These are phyloP conservation scores for Trametes cinnabarina DNA, from an alignment of 768 basidiomycete species.

Conservation along the genomic window DNA sequence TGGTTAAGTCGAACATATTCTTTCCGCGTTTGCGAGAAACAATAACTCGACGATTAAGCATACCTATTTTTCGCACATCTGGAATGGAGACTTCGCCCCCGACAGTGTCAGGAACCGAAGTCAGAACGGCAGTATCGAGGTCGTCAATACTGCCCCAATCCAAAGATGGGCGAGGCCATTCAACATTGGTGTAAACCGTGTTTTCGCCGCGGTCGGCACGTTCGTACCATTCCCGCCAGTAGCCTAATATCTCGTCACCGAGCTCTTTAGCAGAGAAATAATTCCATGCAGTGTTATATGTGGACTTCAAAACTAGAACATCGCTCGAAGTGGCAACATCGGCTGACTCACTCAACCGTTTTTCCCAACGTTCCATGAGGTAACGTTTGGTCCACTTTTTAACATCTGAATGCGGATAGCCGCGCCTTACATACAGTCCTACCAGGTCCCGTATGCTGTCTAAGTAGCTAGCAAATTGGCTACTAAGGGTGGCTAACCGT, in stretches of 20 bases:
- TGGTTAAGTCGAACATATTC: too few relatives aligned
- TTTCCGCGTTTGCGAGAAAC: too few relatives aligned
- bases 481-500: slow-evolving; percentile 28
- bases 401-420: slow-evolving; percentile 31
- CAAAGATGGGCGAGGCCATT: neutral
- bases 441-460: slow-evolving; percentile 26
- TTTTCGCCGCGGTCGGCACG: neutral
- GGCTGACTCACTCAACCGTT: slow-evolving; percentile 19
- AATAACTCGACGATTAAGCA: too few relatives aligned
- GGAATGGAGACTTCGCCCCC: too few relatives aligned
- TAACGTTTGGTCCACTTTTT: slow-evolving; percentile 27
- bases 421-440: slow-evolving; percentile 30
- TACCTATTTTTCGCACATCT: too few relatives aligned
- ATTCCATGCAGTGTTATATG: slow-evolving; percentile 35
- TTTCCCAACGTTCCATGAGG: slow-evolving; percentile 30
- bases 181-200: neutral
- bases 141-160: too few relatives aligned
- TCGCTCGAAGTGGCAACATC: neutral
- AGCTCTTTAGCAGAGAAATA: slow-evolving; percentile 33
- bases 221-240: slow-evolving; percentile 20
- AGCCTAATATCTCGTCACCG: slow-evolving; percentile 28
- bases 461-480: slow-evolving; percentile 26
- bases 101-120: too few relatives aligned
- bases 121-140: too few relatives aligned
- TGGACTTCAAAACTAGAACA: slow-evolving; percentile 34